These are phyloP conservation scores for Backusella macrospora DNA, from an alignment of 192 early-diverging fungal species.

Conservation along the genomic window DNA sequence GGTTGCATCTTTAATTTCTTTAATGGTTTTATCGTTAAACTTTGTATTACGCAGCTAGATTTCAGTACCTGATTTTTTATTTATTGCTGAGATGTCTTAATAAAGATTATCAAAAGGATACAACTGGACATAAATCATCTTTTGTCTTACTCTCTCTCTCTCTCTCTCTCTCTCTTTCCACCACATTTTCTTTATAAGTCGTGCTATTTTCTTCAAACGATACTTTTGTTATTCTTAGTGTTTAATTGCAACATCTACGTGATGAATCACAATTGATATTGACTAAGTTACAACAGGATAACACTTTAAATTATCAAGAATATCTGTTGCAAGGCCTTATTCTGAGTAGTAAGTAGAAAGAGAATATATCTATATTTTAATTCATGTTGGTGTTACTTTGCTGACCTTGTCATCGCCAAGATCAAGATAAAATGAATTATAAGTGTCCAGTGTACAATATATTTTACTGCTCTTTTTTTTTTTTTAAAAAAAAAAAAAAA, in stretches of 20 bases:
- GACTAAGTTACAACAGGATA: conserved; percentile 22
- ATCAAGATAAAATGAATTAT: conserved; percentile 16
- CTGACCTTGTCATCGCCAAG: conserved; percentile 14
- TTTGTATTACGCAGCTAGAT: background rate
- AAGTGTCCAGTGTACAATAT: conserved; percentile 4
- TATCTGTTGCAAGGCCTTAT: conserved; percentile 20
- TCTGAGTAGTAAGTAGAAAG: conserved; percentile 1
- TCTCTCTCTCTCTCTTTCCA: background rate
- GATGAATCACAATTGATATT: conserved; percentile 18
- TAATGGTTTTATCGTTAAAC: background rate
- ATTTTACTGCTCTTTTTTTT: conserved; percentile 3
- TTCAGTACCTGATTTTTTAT: background rate
- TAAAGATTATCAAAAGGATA: background rate
- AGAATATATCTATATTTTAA: background rate
- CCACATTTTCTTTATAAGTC: background rate
- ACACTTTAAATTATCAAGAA: background rate
- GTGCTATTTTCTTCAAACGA: background rate
- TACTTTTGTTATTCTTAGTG: background rate
- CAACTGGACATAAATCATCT: background rate
- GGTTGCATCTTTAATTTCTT: conserved; percentile 26
- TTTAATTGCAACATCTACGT: conserved; percentile 16
- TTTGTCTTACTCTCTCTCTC: background rate
- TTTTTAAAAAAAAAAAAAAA: no score
- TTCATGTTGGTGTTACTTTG: background rate
- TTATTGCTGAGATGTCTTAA: background rate